Evolutionary conservation across 306 rosid genomes (phyloP).

Genomic region (Prunus persica): DNA sequence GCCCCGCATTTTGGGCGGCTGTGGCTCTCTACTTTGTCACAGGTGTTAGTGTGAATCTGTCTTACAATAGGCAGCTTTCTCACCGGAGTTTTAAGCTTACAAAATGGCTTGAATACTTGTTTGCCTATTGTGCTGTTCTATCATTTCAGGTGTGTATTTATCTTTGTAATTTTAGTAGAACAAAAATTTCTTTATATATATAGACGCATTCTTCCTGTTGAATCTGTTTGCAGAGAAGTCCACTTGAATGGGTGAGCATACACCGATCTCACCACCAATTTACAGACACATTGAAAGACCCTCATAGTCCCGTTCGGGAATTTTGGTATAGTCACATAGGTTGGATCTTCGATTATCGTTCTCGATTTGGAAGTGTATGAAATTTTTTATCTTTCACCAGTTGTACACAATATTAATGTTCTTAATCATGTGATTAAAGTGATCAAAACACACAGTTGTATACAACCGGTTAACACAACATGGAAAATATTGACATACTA

Average conservation of each 20-base stretch:
- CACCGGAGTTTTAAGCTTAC: conserved; percentile 55
- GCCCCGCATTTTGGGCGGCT: conserved; percentile 64
- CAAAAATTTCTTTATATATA: no score
- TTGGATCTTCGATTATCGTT: conserved; percentile 68
- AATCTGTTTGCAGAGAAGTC: conserved; percentile 54
- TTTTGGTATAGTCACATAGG: conserved; percentile 86
- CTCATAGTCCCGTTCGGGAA: conserved; percentile 83
- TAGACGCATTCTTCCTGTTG: background rate
- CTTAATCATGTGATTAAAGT: no score
- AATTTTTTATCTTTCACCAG: background rate
- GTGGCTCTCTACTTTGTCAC: conserved; percentile 53
- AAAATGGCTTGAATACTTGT: conserved; percentile 74
- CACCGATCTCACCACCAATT: conserved; percentile 86
- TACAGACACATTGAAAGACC: conserved; percentile 72
- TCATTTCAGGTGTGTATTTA: conserved; percentile 67
- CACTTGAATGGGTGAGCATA: conserved; percentile 88
- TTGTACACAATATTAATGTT: no score
- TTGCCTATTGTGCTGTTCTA: conserved; percentile 70
- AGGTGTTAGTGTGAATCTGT: conserved; percentile 64
- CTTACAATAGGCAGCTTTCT: conserved; percentile 66
- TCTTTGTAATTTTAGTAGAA: background rate
- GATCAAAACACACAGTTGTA: background rate
- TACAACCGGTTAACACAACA: background rate
- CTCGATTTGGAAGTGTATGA: conserved; percentile 48
- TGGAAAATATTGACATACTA: background rate